phyloP scores from a whole-genome alignment of 1,284 basidiomycete genomes.

The Heterobasidion occidentale region DNA sequence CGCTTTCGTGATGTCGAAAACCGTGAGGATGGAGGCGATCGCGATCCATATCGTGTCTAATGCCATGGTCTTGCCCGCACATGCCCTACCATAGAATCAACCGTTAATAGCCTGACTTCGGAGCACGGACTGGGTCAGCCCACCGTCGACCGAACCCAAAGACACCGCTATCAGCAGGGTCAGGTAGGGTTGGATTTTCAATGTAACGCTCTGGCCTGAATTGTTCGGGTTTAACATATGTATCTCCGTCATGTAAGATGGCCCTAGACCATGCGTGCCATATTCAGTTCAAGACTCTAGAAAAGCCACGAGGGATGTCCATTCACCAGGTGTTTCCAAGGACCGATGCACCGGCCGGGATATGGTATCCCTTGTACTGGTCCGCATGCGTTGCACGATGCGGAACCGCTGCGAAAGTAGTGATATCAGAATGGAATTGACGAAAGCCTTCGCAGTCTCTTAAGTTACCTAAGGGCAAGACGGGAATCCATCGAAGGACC shows the following conservation, averaged over 20 bases:
- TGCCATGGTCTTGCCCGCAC: conserved; percentile 35
- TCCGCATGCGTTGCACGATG: conserved; percentile 8
- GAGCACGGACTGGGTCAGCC: neutral
- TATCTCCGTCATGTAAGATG: conserved; percentile 9
- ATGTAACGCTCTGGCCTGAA: conserved; percentile 12
- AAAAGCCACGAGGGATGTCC: neutral
- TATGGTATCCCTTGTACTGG: conserved; percentile 8
- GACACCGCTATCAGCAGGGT: conserved; percentile 11
- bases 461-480: conserved; percentile 10
- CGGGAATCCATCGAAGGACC: conserved; percentile 23
- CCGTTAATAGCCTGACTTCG: neutral
- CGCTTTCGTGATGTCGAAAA: conserved; percentile 32
- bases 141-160: conserved; percentile 14
- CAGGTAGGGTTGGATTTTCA: conserved; percentile 15
- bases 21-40: conserved; percentile 34
- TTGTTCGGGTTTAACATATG: conserved; percentile 7
- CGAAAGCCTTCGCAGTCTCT: neutral
- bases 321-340: conserved; percentile 12
- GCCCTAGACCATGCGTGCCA: conserved; percentile 4
- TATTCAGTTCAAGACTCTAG: too few relatives aligned
- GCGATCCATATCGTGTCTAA: conserved; percentile 41
- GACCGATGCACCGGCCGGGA: conserved; percentile 9
- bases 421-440: neutral
- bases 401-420: conserved; percentile 3
- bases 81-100: conserved; percentile 22